These are phyloP conservation scores for Apiospora saccharicola DNA, from an alignment of 2,329 filamentous ascomycete genomes.

Conservation along the genomic window DNA sequence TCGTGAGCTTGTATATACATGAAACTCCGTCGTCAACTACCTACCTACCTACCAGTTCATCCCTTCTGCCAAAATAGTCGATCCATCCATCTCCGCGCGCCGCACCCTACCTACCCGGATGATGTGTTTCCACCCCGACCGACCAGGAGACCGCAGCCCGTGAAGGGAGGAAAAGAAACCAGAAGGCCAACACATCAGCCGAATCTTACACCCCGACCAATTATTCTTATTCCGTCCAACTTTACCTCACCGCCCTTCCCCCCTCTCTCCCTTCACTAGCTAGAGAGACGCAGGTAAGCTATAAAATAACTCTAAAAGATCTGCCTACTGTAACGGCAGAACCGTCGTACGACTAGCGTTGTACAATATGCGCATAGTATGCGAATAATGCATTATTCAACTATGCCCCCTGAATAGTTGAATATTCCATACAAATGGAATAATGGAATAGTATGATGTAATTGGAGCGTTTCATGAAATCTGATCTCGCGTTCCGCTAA, in stretches of 20 bases:
- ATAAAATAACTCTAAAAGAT: slow-evolving; percentile 18
- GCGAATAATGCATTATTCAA: no score
- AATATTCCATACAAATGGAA: no score
- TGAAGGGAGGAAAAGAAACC: neutral
- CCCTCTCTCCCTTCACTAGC: neutral
- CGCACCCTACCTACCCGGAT: no score
- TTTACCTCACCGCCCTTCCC: neutral
- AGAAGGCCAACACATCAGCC: slow-evolving; percentile 6
- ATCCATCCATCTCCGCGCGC: neutral
- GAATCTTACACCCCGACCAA: neutral
- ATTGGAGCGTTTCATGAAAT: no score
- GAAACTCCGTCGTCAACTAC: no score
- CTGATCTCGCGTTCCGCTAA: no score
- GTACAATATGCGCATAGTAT: no score
- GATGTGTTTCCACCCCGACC: neutral
- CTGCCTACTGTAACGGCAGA: neutral
- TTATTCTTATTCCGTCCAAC: neutral
- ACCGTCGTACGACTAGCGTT: neutral
- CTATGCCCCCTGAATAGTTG: no score
- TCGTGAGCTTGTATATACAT: no score
- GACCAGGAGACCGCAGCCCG: neutral
- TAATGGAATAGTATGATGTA: no score
- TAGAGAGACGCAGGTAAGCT: neutral
- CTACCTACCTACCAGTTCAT: no score
- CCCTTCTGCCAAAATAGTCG: no score